A percentile compares a stretch with the other conserved stretches of the same genome.
Conservation (phyloP, 352 stramenopile species). For the Phytopythium mirpurense region DNA sequence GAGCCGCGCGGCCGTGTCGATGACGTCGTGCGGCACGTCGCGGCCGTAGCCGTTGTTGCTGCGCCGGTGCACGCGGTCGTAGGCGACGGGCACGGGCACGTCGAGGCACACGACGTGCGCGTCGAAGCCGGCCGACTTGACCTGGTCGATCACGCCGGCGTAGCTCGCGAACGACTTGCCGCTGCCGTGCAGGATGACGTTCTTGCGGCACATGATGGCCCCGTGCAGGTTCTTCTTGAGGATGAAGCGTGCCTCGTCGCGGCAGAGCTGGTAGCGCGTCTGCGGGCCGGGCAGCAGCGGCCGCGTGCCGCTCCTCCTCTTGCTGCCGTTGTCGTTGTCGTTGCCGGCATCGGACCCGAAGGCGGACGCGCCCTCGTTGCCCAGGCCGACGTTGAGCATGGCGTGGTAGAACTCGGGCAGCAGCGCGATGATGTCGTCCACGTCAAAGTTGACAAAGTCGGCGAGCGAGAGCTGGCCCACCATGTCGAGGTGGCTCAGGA, state of each 20-base stretch:
- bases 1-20: conserved; percentile 55
- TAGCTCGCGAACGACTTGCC: conserved; percentile 74
- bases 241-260: conserved; percentile 77
- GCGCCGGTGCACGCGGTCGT: conserved; percentile 62
- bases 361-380: conserved; percentile 35
- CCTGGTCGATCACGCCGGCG: conserved; percentile 51
- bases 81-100: conserved; percentile 52
- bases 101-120: conserved; percentile 76
- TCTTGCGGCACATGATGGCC: conserved; percentile 72
- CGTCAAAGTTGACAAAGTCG: conserved; percentile 83
- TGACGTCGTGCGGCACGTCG: conserved; percentile 56
- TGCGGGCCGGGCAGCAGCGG: conserved; percentile 45
- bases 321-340: no score
- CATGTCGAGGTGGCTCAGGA: conserved; percentile 68
- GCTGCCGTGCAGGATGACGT: conserved; percentile 76
- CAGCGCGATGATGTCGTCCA: conserved; percentile 75
- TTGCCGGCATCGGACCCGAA: conserved; percentile 5
- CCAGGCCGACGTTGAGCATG: conserved; percentile 76
- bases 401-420: conserved; percentile 78
- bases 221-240: conserved; percentile 76
- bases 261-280: conserved; percentile 71
- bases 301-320: background rate
- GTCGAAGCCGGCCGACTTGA: conserved; percentile 63
- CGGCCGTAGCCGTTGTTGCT: conserved; percentile 61
- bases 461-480: conserved; percentile 58